Conservation (phyloP, 805 yeast genomes). For the Starmerella roubikii region DNA sequence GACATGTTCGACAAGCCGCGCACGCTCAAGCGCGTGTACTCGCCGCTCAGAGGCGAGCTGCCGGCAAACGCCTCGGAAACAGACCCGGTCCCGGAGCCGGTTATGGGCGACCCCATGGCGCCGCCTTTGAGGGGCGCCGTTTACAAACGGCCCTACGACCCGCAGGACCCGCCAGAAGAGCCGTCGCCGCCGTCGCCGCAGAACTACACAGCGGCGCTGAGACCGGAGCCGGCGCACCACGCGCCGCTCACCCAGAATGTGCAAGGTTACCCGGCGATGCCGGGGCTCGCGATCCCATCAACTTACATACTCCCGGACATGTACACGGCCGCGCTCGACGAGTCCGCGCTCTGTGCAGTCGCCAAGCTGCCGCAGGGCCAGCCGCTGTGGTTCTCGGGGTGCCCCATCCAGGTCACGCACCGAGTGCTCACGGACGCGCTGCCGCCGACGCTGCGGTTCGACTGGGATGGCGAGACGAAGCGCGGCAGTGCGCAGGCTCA, state of each 20-base stretch:
- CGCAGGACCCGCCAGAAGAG: conserved; percentile 70
- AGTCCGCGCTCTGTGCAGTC: conserved; percentile 12
- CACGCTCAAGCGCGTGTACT: conserved; percentile 60
- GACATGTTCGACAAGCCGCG: conserved; percentile 59
- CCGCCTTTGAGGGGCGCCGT: conserved; percentile 95
- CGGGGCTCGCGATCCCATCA: conserved; percentile 20
- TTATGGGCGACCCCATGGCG: conserved; percentile 67
- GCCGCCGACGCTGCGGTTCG: conserved; percentile 17
- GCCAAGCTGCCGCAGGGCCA: conserved; percentile 20
- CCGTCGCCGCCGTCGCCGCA: conserved; percentile 30
- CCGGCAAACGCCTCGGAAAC: conserved; percentile 58
- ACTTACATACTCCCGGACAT: conserved; percentile 21
- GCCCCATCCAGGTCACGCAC: conserved; percentile 21
- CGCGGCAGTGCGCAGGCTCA: conserved; percentile 20
- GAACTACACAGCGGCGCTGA: no score
- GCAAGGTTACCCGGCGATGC: background rate
- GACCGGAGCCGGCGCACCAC: background rate
- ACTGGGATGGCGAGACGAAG: conserved; percentile 21
- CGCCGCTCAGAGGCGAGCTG: conserved; percentile 69
- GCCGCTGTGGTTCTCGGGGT: conserved; percentile 22
- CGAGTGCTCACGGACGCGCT: conserved; percentile 19
- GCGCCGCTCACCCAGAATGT: background rate
- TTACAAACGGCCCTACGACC: conserved; percentile 58
- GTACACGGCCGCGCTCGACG: conserved; percentile 14
- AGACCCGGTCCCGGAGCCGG: conserved; percentile 73